phyloP scores from a whole-genome alignment of 2,329 filamentous ascomycete species.

The Fusarium musae region DNA sequence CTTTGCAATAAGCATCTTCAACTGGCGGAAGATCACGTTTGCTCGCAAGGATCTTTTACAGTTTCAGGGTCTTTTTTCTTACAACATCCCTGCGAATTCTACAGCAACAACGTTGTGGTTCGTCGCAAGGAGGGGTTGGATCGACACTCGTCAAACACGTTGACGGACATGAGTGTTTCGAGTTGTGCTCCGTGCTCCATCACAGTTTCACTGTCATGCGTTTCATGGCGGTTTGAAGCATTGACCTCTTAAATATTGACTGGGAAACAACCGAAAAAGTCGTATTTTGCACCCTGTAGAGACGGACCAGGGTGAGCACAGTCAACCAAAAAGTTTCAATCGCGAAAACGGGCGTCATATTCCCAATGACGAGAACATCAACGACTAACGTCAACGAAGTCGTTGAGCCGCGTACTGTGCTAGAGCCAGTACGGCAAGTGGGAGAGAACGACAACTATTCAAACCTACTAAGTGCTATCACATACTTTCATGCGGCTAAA shows the following conservation, averaged over 20 bases:
- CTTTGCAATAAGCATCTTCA: neutral
- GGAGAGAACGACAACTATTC: neutral
- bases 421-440: conserved; percentile 9
- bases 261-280: conserved; percentile 25
- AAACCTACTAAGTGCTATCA: neutral
- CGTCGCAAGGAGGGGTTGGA: conserved; percentile 9
- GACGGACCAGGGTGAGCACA: conserved; percentile 1
- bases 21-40: neutral
- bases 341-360: neutral
- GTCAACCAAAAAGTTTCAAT: conserved; percentile 6
- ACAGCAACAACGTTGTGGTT: conserved; percentile 6
- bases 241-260: conserved; percentile 22
- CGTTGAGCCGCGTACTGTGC: neutral
- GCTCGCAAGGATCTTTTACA: conserved; percentile 7
- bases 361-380: neutral
- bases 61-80: conserved; percentile 21
- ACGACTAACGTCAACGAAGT: neutral
- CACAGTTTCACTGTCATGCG: conserved; percentile 30
- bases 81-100: conserved; percentile 17
- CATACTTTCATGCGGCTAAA: conserved; percentile 8
- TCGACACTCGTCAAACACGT: conserved; percentile 38
- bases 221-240: conserved; percentile 38
- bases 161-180: conserved; percentile 29
- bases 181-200: conserved; percentile 25
- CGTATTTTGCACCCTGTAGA: neutral